Base-by-base conservation (phyloP, 495 filamentous ascomycete species). In the Penicillium tannophilum region DNA sequence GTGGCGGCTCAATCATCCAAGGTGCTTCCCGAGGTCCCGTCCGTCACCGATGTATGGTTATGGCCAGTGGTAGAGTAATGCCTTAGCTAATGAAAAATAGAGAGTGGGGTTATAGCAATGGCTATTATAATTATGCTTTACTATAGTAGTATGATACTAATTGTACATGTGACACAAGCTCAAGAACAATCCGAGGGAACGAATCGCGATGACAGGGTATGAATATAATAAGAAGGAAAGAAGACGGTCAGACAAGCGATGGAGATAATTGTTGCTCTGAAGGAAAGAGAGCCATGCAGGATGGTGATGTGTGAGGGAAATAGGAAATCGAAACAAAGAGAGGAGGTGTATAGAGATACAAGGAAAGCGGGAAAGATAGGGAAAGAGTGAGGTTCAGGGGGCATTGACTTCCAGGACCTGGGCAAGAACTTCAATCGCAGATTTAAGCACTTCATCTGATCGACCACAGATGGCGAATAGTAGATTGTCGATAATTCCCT, bases 371-470 rank as follows among this genome's bases (percentile, higher is more conserved):
- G 7, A 31, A 47, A 30, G n/a, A 55, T 45, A 46, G 42, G 35
- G 16, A 44, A 55, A 20, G 24, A 44, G 58, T 41, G 58, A 45
- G 7, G 28, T 12, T 6, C 61, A 61, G 48, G 30, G 65, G 28
- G 61, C 60, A 20, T 75, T 76, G 35, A 63, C 66, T 60, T 79
- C 76, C 26, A 79, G 71, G 12, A 78, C 76, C 61, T 77, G 73
- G 8, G 68, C 69, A 2, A 79, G 61, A 19, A 77, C 76, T 45
- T 75, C 65, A 5, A 78, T 66, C n/a, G 76, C 72, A 5, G 75
- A 65, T 64, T 74, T 78, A 20, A 79, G 50, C 5, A 66, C 74
- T 43, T 67, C 67, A 28, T 78, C 75, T 0, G 68, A 61, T 46
- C 70, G 67, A 4, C 76, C 74, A 17, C 68, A 71, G 8, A 78